Evolutionary conservation across 164 flowering plant species (phyloP).

Genomic region (Amborella trichopoda): DNA sequence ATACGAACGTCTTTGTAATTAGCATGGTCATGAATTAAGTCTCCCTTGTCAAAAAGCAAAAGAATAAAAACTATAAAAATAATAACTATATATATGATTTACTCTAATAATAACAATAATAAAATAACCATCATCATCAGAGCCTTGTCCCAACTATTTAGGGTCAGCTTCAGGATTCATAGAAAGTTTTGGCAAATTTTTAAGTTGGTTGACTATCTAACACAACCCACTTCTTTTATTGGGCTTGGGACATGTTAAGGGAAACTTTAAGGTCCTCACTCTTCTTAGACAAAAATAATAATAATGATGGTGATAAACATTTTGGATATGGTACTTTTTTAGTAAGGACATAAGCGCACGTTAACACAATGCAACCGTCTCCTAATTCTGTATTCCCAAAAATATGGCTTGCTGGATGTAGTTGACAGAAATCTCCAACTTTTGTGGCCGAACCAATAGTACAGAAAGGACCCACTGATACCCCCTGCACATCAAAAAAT

Average conservation of each 20-base stretch:
- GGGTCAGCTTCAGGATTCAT: neutral
- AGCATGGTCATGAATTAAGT: neutral
- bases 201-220: neutral
- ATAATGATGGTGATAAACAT: neutral
- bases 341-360: conserved; percentile 37
- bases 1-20: neutral
- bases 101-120: too few species aligned
- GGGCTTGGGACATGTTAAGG: neutral
- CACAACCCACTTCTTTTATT: neutral
- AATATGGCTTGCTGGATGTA: conserved; percentile 74
- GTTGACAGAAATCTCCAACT: conserved; percentile 60
- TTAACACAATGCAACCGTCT: conserved; percentile 47
- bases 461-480: conserved; percentile 82
- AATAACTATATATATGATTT: too few species aligned
- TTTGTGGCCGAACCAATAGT: conserved; percentile 59
- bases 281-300: neutral
- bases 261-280: neutral
- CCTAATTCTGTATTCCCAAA: conserved; percentile 85
- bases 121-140: too few species aligned
- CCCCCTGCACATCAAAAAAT: conserved; percentile 68
- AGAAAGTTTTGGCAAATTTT: neutral
- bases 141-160: too few species aligned
- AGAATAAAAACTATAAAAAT: neutral
- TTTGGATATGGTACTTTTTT: neutral
- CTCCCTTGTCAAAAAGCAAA: conserved; percentile 1